Evolutionary conservation across 306 rosid genomes (phyloP), one percentile per base, ranked within the genome.

Genomic region (Prunus dulcis): DNA sequence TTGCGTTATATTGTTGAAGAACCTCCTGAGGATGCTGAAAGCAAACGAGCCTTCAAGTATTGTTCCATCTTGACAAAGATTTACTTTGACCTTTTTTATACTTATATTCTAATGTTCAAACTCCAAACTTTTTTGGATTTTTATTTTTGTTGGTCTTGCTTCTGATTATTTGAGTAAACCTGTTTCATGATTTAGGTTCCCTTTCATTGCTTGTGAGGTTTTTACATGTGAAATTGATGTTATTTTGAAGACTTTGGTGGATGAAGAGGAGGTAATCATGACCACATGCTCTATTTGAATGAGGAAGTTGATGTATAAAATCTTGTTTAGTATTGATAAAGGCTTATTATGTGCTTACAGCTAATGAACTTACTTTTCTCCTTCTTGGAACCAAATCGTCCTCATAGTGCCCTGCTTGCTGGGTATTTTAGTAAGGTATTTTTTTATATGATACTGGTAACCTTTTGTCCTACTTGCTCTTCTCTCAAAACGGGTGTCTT

Each of bases 141-240:
- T 57, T 28, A 41, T 51, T 49, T 41, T 46, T n/a, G n/a, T 38
- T 32, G 7, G 45, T 27, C 73, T 73, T 56, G 70, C 77, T 78
- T 76, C 78, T 85, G 66, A 79, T 80, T 74, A 30, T 52, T 32
- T 53, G 57, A 45, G 50, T 53, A 62, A 80, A 23, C 25, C 64
- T 71, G 43, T 81, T 73, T 72, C 79, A 64, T 73, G 75, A 74
- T 64, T 22, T 80, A 96, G 99, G 97, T 93, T 92, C 83, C 99
- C 99, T 9, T 96, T 92, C 88, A 92, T 96, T 80, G 87, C 98
- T 56, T 92, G 99, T 72, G 99, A 96, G 88, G 85, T 96, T 79
- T 92, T 96, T 79, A 91, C 98, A 27, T 96, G 99, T 84, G 99
- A 96, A 87, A 93, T 92, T 82, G 99, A 96, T 78, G 99, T 91